Percentiles rank a stretch among this genome's conserved stretches.
Conservation (phyloP, 306 rosid genomes). For the Corylus avellana region DNA sequence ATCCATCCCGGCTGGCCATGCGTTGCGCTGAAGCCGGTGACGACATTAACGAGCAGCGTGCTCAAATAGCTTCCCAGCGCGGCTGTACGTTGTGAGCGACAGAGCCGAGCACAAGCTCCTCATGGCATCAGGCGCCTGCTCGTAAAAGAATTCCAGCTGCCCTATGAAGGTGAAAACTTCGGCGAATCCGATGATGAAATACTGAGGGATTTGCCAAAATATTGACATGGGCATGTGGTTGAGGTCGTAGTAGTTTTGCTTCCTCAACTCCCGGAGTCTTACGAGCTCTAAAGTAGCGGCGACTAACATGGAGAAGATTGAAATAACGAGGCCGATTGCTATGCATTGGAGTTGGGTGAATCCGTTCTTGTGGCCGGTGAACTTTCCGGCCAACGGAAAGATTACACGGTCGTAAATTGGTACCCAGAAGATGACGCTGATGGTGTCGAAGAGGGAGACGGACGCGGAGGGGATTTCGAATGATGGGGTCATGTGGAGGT, state of each 20-base stretch:
- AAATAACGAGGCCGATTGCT: constrained; percentile 22
- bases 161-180: constrained; percentile 23
- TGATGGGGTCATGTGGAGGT: background rate
- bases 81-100: constrained; percentile 7
- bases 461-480: constrained; percentile 21
- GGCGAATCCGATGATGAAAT: constrained; percentile 26
- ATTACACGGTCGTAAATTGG: constrained; percentile 8
- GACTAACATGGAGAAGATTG: constrained; percentile 9
- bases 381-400: constrained; percentile 7
- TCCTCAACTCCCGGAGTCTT: constrained; percentile 9
- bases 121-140: constrained; percentile 38
- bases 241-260: constrained; percentile 13
- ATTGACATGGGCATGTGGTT: constrained; percentile 32
- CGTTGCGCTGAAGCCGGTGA: constrained; percentile 11
- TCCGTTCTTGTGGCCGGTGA: constrained; percentile 11
- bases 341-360: constrained; percentile 34
- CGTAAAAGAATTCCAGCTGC: constrained; percentile 28
- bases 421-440: constrained; percentile 25
- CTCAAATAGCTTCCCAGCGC: constrained; percentile 18
- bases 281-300: constrained; percentile 17
- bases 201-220: constrained; percentile 33
- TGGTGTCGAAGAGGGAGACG: constrained; percentile 21
- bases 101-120: constrained; percentile 33
- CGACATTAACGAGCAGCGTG: constrained; percentile 12
- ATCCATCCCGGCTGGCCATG: constrained; percentile 23